phyloP scores from a whole-genome alignment of 495 filamentous ascomycete genomes.

The Daldinia childiae region DNA sequence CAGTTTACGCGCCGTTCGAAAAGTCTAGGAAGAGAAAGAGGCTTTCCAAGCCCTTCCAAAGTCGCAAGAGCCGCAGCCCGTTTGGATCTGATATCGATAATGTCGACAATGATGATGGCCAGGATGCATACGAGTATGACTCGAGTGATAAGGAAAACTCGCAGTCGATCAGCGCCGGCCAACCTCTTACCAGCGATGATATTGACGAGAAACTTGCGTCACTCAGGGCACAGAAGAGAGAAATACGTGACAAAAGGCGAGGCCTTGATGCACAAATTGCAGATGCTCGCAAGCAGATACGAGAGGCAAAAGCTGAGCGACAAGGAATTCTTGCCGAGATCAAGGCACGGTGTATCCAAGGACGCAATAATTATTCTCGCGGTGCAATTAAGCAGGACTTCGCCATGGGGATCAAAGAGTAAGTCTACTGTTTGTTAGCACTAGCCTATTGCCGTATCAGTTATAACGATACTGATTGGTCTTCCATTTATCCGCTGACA shows the following conservation, averaged over 20 bases:
- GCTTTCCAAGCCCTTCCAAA: constrained; percentile 19
- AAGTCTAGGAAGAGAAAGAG: constrained; percentile 48
- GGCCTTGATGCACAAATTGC: constrained; percentile 22
- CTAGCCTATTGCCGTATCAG: too few relatives aligned
- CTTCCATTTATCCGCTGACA: neutral
- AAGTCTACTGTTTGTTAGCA: constrained; percentile 21
- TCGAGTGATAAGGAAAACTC: constrained; percentile 48
- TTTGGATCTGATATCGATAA: constrained; percentile 9
- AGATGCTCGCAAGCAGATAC: constrained; percentile 18
- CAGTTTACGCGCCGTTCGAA: constrained; percentile 58
- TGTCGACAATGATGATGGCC: constrained; percentile 18
- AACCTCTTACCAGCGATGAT: constrained; percentile 36
- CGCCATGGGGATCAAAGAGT: constrained; percentile 65
- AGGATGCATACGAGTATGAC: constrained; percentile 29
- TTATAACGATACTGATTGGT: neutral
- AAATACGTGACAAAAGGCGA: constrained; percentile 24
- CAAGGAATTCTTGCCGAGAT: constrained; percentile 40
- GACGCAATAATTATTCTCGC: constrained; percentile 67
- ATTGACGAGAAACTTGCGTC: constrained; percentile 38
- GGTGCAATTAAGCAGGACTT: constrained; percentile 68
- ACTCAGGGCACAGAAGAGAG: constrained; percentile 45
- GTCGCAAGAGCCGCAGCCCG: constrained; percentile 38
- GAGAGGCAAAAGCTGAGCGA: constrained; percentile 41
- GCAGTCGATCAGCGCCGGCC: constrained; percentile 11
- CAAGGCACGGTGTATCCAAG: constrained; percentile 63